Percentiles rank a stretch among this genome's conserved stretches.
Evolutionary conservation across 495 filamentous ascomycete genomes (phyloP).

Genomic region (Amniculicola lignicola): DNA sequence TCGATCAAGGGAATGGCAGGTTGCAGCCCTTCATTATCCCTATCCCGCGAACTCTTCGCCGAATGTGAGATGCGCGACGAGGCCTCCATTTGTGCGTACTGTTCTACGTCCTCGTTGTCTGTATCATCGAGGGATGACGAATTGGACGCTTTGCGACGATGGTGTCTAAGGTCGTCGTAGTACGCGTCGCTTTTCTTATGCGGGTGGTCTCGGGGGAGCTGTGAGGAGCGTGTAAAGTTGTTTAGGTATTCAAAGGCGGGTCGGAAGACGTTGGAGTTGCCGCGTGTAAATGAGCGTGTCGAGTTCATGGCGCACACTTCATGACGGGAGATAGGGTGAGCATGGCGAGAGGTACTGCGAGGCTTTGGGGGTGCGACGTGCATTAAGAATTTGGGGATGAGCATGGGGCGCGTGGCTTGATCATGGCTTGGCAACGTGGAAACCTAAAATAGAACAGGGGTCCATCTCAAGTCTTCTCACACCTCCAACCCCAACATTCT

Average conservation of each 20-base stretch:
- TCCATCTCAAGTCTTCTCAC: no score
- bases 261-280: conserved; percentile 34
- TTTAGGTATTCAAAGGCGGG: conserved; percentile 45
- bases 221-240: conserved; percentile 14
- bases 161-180: conserved; percentile 23
- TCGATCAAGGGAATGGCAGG: conserved; percentile 41
- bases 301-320: conserved; percentile 24
- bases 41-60: conserved; percentile 29
- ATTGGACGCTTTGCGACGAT: conserved; percentile 19
- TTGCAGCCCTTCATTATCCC: conserved; percentile 23
- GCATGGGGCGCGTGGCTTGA: no score
- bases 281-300: conserved; percentile 28
- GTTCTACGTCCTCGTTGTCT: conserved; percentile 28
- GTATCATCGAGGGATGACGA: conserved; percentile 30
- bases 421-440: no score
- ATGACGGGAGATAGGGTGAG: conserved; percentile 1
- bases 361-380: no score
- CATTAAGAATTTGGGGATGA: no score
- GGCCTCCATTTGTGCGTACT: conserved; percentile 28
- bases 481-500: no score
- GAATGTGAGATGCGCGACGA: conserved; percentile 29
- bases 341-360: no score
- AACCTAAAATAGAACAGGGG: no score
- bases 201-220: conserved; percentile 13
- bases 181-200: conserved; percentile 14